A percentile compares a stretch with the other conserved stretches of the same genome.
Evolutionary conservation across 345 rosid genomes (phyloP).

Genomic region (Dipteronia sinensis): DNA sequence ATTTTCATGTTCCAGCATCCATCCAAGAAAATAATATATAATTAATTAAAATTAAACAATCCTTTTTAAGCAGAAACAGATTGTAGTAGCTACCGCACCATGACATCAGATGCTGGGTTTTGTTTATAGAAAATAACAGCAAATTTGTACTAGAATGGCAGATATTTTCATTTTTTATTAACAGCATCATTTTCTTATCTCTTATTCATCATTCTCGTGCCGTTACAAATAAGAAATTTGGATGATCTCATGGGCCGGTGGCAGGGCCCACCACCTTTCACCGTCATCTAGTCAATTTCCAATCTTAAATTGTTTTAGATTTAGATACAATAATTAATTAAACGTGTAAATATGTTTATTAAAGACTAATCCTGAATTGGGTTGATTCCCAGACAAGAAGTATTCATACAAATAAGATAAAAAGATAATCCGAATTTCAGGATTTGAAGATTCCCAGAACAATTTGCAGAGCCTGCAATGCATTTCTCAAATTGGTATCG

Average conservation of each 20-base stretch:
- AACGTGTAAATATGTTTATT: background rate
- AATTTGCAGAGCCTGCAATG: background rate
- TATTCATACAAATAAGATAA: background rate
- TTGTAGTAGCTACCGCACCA: slow-evolving; percentile 28
- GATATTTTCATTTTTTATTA: slow-evolving; percentile 21
- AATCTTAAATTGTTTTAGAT: background rate
- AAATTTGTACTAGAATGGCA: background rate
- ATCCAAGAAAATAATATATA: slow-evolving; percentile 2
- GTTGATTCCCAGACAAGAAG: slow-evolving; percentile 16
- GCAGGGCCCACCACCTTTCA: slow-evolving; percentile 38
- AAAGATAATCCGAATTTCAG: background rate
- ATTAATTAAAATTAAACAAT: background rate
- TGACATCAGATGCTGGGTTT: slow-evolving; percentile 28
- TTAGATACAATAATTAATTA: background rate
- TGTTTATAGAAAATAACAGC: slow-evolving; percentile 18
- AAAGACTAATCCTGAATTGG: slow-evolving; percentile 7
- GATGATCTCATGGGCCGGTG: slow-evolving; percentile 63
- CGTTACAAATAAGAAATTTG: slow-evolving; percentile 51
- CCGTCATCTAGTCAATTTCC: slow-evolving; percentile 25
- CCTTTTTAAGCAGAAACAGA: slow-evolving; percentile 1
- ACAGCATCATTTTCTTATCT: slow-evolving; percentile 14
- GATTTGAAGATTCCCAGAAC: slow-evolving; percentile 15
- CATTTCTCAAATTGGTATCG: slow-evolving; percentile 2
- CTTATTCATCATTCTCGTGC: slow-evolving; percentile 44
- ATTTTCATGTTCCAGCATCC: slow-evolving; percentile 4